phyloP scores from a whole-genome alignment of 177 flowering plant species.

The Vitis hybrid region DNA sequence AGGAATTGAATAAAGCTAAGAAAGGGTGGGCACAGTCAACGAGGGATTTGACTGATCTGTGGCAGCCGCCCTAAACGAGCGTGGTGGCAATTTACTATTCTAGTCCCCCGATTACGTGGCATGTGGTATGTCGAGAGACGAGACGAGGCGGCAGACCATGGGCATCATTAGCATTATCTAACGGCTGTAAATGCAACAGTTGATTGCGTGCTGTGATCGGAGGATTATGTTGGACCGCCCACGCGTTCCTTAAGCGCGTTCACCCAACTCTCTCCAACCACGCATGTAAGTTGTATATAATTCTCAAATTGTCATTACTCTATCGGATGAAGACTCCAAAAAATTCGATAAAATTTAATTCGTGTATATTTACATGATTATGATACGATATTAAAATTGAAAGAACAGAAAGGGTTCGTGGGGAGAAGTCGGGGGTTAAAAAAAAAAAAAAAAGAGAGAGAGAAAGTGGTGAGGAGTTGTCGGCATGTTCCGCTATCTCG shows the following conservation, averaged over 20 bases:
- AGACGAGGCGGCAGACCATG: not conserved
- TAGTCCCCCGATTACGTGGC: slow-evolving; percentile 28
- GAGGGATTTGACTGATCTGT: slow-evolving; percentile 40
- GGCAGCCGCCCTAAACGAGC: slow-evolving; percentile 37
- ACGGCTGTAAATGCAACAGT: slow-evolving; percentile 23
- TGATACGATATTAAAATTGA: not conserved
- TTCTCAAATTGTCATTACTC: too few relatives aligned
- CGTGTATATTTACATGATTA: not conserved
- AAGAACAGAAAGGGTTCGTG: not conserved
- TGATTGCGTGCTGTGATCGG: slow-evolving; percentile 11
- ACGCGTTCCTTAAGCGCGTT: too few relatives aligned
- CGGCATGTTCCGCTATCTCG: slow-evolving; percentile 27
- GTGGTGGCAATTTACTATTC: slow-evolving; percentile 25
- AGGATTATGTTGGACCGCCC: not conserved
- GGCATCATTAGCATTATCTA: slow-evolving; percentile 14
- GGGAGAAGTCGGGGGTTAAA: not conserved
- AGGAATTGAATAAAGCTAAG: not conserved
- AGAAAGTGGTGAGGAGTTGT: slow-evolving; percentile 21
- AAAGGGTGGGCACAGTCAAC: slow-evolving; percentile 46
- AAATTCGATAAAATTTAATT: too few relatives aligned
- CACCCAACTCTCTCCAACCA: too few relatives aligned
- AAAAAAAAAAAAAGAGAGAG: not conserved
- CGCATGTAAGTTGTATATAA: too few relatives aligned
- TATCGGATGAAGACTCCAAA: too few relatives aligned
- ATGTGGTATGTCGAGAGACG: slow-evolving; percentile 19